A percentile compares a stretch with the other conserved stretches of the same genome.
Evolutionary conservation across 2,329 filamentous ascomycete genomes (phyloP).

Genomic region (Trichophyton verrucosum): DNA sequence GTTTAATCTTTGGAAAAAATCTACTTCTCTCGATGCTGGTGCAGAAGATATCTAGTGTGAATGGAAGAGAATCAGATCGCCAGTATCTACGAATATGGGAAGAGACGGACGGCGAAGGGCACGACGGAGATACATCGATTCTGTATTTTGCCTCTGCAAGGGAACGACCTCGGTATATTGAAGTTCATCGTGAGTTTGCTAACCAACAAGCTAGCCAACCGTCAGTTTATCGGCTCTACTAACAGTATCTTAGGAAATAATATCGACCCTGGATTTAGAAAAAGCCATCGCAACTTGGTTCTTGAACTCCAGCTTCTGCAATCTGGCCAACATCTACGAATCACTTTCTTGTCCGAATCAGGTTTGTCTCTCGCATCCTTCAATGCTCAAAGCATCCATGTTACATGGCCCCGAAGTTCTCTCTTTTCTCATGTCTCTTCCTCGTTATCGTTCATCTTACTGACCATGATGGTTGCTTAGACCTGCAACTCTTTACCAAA

Average conservation of each 20-base stretch:
- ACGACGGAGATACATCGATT: background rate
- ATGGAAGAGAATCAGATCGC: constrained; percentile 10
- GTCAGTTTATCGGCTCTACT: background rate
- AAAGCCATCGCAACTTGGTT: background rate
- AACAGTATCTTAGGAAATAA: background rate
- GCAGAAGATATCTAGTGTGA: constrained; percentile 9
- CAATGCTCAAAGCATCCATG: background rate
- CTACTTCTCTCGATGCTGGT: constrained; percentile 8
- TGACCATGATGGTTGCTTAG: background rate
- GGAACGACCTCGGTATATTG: constrained; percentile 7
- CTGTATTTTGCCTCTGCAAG: constrained; percentile 7
- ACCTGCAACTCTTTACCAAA: background rate
- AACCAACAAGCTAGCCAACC: background rate
- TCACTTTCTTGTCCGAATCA: background rate
- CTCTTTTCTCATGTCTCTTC: background rate
- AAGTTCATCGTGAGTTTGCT: constrained; percentile 9
- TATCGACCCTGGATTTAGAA: background rate
- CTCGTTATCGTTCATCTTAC: background rate
- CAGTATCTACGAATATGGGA: constrained; percentile 13
- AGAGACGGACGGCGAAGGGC: background rate
- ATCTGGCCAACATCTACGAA: background rate
- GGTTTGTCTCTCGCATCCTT: background rate
- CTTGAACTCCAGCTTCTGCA: background rate
- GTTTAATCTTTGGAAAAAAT: constrained; percentile 11
- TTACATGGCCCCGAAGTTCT: background rate